A percentile compares a stretch with the other conserved stretches of the same genome.
phyloP scores from a whole-genome alignment of 805 yeast genomes.

The Saturnispora serradocipensis region DNA sequence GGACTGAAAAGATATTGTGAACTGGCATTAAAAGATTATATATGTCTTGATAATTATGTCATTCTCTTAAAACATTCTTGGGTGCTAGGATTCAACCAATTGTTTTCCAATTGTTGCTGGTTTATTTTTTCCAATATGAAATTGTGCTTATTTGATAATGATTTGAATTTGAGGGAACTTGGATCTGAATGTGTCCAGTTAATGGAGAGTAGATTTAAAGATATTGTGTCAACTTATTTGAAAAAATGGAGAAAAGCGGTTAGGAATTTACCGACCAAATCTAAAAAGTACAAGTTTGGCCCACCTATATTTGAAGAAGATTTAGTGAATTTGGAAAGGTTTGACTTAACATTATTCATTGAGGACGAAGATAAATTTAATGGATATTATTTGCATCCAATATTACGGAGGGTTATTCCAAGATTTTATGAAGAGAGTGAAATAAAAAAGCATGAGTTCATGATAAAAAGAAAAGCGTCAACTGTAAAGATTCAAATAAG shows the following conservation, averaged over 20 bases:
- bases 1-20: conserved; percentile 57
- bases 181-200: conserved; percentile 3
- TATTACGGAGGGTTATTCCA: conserved; percentile 23
- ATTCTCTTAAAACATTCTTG: conserved; percentile 47
- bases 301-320: conserved; percentile 5
- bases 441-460: background rate
- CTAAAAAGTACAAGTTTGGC: conserved; percentile 20
- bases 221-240: conserved; percentile 23
- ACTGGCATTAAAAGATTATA: conserved; percentile 44
- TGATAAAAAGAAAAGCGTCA: conserved; percentile 3
- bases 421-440: conserved; percentile 14
- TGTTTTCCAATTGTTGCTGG: conserved; percentile 57
- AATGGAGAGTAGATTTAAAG: conserved; percentile 12
- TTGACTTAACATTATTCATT: conserved; percentile 27
- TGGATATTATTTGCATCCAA: conserved; percentile 31
- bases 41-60: conserved; percentile 52
- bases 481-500: conserved; percentile 5
- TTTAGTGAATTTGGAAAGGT: conserved; percentile 16
- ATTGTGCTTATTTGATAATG: conserved; percentile 41
- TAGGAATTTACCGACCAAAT: conserved; percentile 26
- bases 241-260: conserved; percentile 13
- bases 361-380: conserved; percentile 31
- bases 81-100: conserved; percentile 39
- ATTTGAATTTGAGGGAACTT: conserved; percentile 16
- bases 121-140: conserved; percentile 60